Base-by-base conservation (phyloP, 2,329 filamentous ascomycete genomes). In the Cadophora malorum region DNA sequence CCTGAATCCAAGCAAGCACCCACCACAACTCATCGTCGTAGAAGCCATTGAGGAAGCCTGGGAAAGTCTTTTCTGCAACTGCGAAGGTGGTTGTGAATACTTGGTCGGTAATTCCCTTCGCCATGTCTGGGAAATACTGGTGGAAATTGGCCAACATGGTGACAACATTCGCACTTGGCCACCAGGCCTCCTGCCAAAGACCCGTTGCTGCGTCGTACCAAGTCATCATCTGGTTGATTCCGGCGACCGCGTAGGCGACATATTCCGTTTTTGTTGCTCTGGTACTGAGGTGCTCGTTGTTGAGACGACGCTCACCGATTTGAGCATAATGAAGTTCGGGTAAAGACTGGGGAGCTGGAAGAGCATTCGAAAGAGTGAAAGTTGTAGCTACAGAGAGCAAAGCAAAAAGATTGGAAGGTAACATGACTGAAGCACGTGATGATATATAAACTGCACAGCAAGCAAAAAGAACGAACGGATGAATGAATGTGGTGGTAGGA, bases 131-230 rank as follows among this genome's bases (percentile, higher is more conserved):
- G 23, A 71, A 76, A 21, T 68, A 71, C 25, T 72, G 72, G 63
- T 77, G 70, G 28, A 86, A 78, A 64, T 92, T 87, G 53, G 84
- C 85, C 16, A 93, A 78, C 31, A 84, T 85, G 0, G 89, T 91
- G 67, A 93, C 80, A 60, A 84, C 83, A 75, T 92, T 93, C 52
- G 86, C 91, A 62, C 84, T 85, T 74, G 91, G 90, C 91, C 91
- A 93, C 91, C 91, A 93, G 4, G 83, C 82, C 0, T 84, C 83
- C 64, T 86, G 79, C 88, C 88, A 93, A 8, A 91, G 81, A 1
- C 90, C 90, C 0, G 83, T 87, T 1, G 76, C 74, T 1, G 79
- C 69, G 74, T 89, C 83, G 76, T 91, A 92, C 84, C 86, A 91
- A 21, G 75, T 77, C 72, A 91, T 87, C 4, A 91, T 80, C 16